Base-by-base conservation (phyloP, 306 rosid genomes). In the Glycine tomentella region DNA sequence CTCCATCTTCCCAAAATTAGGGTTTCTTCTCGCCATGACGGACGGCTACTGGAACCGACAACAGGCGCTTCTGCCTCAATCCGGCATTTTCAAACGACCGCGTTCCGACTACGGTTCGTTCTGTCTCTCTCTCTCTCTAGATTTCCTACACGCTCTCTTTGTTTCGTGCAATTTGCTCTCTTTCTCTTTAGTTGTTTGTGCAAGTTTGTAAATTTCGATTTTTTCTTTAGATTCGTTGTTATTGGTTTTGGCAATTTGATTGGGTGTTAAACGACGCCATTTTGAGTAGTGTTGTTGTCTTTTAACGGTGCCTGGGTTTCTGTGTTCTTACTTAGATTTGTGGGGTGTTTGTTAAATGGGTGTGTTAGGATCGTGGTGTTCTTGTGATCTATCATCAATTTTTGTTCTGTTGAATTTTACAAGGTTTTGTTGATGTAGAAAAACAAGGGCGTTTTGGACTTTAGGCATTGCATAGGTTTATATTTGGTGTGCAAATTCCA, bases 31-130 rank as follows among this genome's bases (percentile, higher is more conserved):
- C 59, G 59, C 76, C n/a, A 94, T 92, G 98, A 76, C 92, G 77
- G 94, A 92, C 52, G 87, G 91, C 71, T 90, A 55, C 79, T 92
- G 98, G 98, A 92, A 90, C 72, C 90, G 88, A 14, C 97, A 83
- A 82, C 90, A 72, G 65, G 72, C 86, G 17, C 80, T 89, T 64
- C 75, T 86, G 7, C 86, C 97, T 6, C 78, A 90, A 2, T 83
- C 91, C 14, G 87, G 86, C 69, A 50, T 88, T 83, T 90, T 83
- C 62, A 93, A 93, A 84, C 93, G 98, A 62, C 93, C 87, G n/a
- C 97, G 92, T 74, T 36, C 87, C 6, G 93, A 93, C 1, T 91
- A 91, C 57, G 98, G 98, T 93, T 83, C 34, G 65, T 64, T 38
- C 10, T 64, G 7, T 1, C 13, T 38, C 44, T 38, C 7, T 38